A percentile compares a stretch with the other conserved stretches of the same genome.
Evolutionary conservation across 2,329 filamentous ascomycete species (phyloP).

Genomic region (Cercospora zeae-maydis): DNA sequence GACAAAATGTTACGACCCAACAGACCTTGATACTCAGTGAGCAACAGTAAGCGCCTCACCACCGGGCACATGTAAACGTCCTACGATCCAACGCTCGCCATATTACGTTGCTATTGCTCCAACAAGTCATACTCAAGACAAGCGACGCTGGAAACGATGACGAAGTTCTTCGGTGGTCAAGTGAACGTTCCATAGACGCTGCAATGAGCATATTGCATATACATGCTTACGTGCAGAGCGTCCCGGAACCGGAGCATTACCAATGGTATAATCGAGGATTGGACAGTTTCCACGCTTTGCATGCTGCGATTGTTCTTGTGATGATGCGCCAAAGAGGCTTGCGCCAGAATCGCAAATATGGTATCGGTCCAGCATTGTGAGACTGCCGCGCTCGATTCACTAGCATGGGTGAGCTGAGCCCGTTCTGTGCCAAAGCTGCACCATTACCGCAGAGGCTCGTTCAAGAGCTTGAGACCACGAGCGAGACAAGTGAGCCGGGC

Average conservation of each 20-base stretch:
- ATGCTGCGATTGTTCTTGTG: not conserved
- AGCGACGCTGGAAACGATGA: not conserved
- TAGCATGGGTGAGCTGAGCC: not conserved
- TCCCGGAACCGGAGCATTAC: not conserved
- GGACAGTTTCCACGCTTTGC: conserved; percentile 4
- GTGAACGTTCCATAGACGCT: not conserved
- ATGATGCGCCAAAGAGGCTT: not conserved
- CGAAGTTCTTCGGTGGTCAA: not conserved
- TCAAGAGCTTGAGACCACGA: not conserved
- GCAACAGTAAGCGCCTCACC: not conserved
- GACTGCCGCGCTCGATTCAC: not conserved
- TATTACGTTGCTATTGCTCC: not conserved
- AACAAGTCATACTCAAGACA: not conserved
- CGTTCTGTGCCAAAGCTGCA: conserved; percentile 1
- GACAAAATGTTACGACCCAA: not conserved
- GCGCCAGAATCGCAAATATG: not conserved
- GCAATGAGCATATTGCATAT: not conserved
- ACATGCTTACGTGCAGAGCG: not conserved
- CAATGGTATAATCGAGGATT: conserved; percentile 3
- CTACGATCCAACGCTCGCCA: not conserved
- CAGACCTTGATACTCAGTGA: not conserved
- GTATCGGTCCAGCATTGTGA: not conserved
- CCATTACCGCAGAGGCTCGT: not conserved
- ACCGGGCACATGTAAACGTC: conserved; percentile 6
- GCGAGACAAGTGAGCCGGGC: not conserved